A percentile compares a stretch with the other conserved stretches of the same genome.
Conservation (phyloP, 306 rosid species). For the Delonix regia region DNA sequence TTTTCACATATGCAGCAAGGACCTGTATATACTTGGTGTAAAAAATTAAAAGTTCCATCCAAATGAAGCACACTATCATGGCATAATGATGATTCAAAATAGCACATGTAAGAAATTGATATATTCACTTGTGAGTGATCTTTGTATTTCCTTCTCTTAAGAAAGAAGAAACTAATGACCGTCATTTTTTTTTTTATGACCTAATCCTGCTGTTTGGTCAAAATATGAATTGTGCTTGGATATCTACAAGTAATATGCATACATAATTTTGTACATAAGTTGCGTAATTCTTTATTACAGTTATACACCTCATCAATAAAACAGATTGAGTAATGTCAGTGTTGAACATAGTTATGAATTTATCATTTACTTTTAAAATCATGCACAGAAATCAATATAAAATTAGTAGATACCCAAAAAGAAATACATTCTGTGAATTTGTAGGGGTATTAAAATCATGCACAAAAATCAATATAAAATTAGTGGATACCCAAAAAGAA, state of each 20-base stretch:
- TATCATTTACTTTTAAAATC: neutral
- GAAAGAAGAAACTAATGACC: neutral
- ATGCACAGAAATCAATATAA: neutral
- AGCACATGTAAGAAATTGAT: conserved; percentile 18
- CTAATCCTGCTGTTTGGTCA: neutral
- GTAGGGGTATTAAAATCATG: neutral
- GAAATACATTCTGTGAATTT: neutral
- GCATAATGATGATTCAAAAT: conserved; percentile 23
- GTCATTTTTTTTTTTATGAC: neutral
- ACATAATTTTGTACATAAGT: neutral
- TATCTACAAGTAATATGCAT: neutral
- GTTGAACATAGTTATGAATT: neutral
- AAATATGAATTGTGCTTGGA: neutral
- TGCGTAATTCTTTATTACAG: conserved; percentile 15
- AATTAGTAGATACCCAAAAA: neutral
- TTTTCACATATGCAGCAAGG: conserved; percentile 80
- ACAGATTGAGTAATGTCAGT: neutral
- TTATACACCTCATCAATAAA: conserved; percentile 1
- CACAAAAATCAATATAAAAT: neutral
- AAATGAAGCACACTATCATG: conserved; percentile 20
- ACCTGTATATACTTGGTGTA: conserved; percentile 56
- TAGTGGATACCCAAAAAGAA: neutral
- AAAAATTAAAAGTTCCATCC: conserved; percentile 17
- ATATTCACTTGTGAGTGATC: neutral
- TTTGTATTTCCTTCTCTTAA: neutral